Percentiles rank a stretch among this genome's conserved stretches.
phyloP scores from a whole-genome alignment of 805 yeast genomes.

The Nakazawaea holstii region DNA sequence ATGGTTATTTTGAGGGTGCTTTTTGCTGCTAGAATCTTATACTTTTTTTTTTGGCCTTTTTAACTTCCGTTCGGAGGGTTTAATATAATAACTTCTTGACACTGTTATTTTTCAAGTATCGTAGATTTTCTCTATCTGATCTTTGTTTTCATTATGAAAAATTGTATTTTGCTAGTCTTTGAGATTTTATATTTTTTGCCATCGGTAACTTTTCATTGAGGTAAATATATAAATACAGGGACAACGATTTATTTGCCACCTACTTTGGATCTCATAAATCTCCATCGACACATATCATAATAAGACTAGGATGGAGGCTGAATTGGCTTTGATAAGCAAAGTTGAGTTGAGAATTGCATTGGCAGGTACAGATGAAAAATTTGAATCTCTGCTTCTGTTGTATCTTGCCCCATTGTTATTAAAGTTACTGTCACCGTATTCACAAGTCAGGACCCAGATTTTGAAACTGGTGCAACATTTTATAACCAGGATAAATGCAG shows the following conservation, averaged over 20 bases:
- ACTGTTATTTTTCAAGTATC: too few species aligned
- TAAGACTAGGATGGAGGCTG: constrained; percentile 29
- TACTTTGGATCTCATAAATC: not conserved
- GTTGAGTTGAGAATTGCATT: constrained; percentile 81
- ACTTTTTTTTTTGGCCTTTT: too few species aligned
- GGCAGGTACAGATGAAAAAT: constrained; percentile 60
- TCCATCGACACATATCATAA: too few species aligned
- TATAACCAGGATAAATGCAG: constrained; percentile 58
- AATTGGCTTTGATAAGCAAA: constrained; percentile 58
- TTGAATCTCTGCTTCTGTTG: constrained; percentile 51
- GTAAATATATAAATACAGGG: not conserved
- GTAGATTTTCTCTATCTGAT: too few species aligned
- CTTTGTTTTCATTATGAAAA: too few species aligned
- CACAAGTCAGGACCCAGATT: constrained; percentile 61
- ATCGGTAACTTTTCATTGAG: not conserved
- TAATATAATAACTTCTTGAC: too few species aligned
- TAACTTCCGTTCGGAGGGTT: too few species aligned
- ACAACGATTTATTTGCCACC: constrained; percentile 1
- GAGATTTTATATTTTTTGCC: too few species aligned
- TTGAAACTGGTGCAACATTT: constrained; percentile 62
- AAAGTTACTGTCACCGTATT: constrained; percentile 69
- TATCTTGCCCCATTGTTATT: constrained; percentile 76
- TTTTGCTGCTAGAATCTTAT: too few species aligned
- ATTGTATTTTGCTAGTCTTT: too few species aligned
- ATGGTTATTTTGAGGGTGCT: too few species aligned